Conservation (phyloP, 257 asterid genomes). For the Rauvolfia tetraphylla region DNA sequence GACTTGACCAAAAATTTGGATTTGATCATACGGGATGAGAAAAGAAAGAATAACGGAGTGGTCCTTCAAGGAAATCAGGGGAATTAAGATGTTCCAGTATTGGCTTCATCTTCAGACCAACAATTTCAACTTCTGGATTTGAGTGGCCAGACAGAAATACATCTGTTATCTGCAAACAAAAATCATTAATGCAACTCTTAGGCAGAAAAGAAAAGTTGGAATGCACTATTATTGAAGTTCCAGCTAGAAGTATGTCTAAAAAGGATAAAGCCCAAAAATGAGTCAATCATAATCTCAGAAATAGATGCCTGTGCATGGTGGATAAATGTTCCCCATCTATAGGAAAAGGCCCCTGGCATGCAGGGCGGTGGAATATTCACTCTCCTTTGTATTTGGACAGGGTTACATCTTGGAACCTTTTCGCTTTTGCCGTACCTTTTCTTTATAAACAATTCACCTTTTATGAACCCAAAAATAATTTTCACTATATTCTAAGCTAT, state of each 20-base stretch:
- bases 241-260: neutral
- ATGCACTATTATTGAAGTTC: neutral
- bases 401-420: too few relatives aligned
- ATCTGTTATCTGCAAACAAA: constrained; percentile 56
- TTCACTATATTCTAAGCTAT: neutral
- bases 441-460: too few relatives aligned
- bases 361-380: too few relatives aligned
- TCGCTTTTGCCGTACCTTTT: too few relatives aligned
- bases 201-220: neutral
- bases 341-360: neutral
- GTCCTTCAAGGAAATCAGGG: constrained; percentile 51
- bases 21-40: neutral
- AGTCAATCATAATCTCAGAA: neutral
- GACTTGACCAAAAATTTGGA: neutral
- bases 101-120: constrained; percentile 66
- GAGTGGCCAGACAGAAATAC: constrained; percentile 80
- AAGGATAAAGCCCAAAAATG: neutral
- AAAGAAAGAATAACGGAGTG: constrained; percentile 46
- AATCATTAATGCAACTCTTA: neutral
- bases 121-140: constrained; percentile 53
- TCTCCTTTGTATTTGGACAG: too few relatives aligned
- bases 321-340: neutral
- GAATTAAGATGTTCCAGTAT: constrained; percentile 43
- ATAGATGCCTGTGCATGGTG: neutral
- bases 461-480: too few relatives aligned